Percentiles rank a stretch among this genome's conserved stretches.
phyloP scores from a whole-genome alignment of 108 stramenopile genomes.

The Hondaea fermentalgiana region DNA sequence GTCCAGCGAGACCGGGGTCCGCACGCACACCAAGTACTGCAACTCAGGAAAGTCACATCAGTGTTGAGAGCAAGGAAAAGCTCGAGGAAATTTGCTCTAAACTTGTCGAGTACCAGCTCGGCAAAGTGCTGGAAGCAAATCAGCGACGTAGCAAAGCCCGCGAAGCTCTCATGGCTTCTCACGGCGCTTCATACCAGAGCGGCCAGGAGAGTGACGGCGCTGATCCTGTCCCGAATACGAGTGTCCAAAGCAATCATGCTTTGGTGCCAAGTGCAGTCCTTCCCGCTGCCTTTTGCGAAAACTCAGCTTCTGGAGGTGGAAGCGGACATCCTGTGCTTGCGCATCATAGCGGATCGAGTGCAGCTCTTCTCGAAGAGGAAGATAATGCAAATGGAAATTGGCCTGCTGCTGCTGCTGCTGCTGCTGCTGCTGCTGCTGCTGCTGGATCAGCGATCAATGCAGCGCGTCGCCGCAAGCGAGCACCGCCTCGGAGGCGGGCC shows the following conservation, averaged over 20 bases:
- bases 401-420: background rate
- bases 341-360: too few species aligned
- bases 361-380: too few species aligned
- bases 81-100: slow-evolving; percentile 8
- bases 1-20: background rate
- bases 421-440: background rate
- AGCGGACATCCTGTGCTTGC: too few species aligned
- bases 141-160: background rate
- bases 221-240: background rate
- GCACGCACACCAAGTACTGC: background rate
- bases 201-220: too few species aligned
- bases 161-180: background rate
- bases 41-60: background rate
- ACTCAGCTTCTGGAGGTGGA: too few species aligned
- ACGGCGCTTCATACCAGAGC: background rate
- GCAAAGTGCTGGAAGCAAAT: background rate
- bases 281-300: too few species aligned
- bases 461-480: background rate
- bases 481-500: background rate
- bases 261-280: too few species aligned
- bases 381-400: too few species aligned
- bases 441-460: background rate
- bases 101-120: background rate
- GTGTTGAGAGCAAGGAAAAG: background rate
- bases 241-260: background rate